Conservation (phyloP, 2,329 filamentous ascomycete genomes). For the Hymenoscyphus linearis region DNA sequence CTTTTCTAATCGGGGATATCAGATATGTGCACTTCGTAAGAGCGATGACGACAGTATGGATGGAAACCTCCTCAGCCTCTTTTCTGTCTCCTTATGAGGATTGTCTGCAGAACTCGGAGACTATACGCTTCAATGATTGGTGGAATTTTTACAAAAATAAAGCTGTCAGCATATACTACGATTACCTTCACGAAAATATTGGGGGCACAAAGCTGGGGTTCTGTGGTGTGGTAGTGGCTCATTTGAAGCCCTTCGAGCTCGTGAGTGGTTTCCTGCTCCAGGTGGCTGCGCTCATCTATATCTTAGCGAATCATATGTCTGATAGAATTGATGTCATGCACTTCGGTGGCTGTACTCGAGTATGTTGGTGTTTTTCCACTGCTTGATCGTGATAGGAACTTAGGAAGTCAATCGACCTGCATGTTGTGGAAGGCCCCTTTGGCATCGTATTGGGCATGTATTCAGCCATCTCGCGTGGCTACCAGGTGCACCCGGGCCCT, state of each 20-base stretch:
- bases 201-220: neutral
- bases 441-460: neutral
- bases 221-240: neutral
- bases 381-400: neutral
- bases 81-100: neutral
- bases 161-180: neutral
- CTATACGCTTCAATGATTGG: neutral
- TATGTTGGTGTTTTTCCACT: neutral
- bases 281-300: neutral
- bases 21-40: neutral
- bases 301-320: neutral
- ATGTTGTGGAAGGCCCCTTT: neutral
- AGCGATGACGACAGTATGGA: neutral
- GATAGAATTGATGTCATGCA: neutral
- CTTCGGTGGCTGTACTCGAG: neutral
- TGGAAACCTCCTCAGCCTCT: neutral
- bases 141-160: neutral
- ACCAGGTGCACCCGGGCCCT: neutral
- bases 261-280: neutral
- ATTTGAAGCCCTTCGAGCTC: neutral
- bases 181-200: neutral
- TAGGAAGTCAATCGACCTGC: neutral
- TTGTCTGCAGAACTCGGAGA: neutral
- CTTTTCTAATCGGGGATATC: neutral
- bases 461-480: conserved; percentile 1